These are phyloP conservation scores for Pseudevernia furfuracea DNA, from an alignment of 495 filamentous ascomycete genomes.

Conservation along the genomic window DNA sequence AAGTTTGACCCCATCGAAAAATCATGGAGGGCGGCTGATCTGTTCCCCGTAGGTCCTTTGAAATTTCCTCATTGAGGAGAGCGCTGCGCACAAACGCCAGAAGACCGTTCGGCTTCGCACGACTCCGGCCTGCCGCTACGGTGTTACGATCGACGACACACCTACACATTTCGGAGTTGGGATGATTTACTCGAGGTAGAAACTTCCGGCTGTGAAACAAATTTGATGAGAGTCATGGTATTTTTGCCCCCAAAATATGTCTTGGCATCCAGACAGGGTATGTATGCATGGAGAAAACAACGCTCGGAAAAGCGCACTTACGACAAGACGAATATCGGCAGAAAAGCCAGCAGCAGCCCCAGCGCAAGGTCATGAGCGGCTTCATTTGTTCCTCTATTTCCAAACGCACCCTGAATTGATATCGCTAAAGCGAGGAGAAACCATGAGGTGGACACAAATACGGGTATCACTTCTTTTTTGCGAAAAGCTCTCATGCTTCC, in stretches of 20 bases:
- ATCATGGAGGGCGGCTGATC: background rate
- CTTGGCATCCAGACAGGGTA: too few relatives aligned
- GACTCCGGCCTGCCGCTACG: conserved; percentile 31
- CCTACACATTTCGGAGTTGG: background rate
- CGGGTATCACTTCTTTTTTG: conserved; percentile 31
- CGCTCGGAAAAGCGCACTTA: background rate
- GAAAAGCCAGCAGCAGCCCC: conserved; percentile 41
- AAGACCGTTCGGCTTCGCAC: conserved; percentile 33
- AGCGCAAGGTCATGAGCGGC: conserved; percentile 42
- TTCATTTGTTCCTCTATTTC: conserved; percentile 31
- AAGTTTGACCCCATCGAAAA: background rate
- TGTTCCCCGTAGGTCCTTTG: background rate
- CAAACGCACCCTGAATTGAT: conserved; percentile 41
- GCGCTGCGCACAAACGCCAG: conserved; percentile 31
- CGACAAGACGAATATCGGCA: conserved; percentile 41
- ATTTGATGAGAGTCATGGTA: too few relatives aligned
- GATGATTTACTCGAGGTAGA: background rate
- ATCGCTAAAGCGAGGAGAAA: conserved; percentile 34
- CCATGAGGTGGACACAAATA: conserved; percentile 32
- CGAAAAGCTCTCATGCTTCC: conserved; percentile 27
- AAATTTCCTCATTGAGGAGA: conserved; percentile 22
- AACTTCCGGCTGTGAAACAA: too few relatives aligned
- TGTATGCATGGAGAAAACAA: too few relatives aligned
- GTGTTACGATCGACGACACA: conserved; percentile 46
- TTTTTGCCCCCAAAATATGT: too few relatives aligned